These are phyloP conservation scores for Saxophila tyrrhenica DNA, from an alignment of 495 filamentous ascomycete genomes.

Conservation along the genomic window DNA sequence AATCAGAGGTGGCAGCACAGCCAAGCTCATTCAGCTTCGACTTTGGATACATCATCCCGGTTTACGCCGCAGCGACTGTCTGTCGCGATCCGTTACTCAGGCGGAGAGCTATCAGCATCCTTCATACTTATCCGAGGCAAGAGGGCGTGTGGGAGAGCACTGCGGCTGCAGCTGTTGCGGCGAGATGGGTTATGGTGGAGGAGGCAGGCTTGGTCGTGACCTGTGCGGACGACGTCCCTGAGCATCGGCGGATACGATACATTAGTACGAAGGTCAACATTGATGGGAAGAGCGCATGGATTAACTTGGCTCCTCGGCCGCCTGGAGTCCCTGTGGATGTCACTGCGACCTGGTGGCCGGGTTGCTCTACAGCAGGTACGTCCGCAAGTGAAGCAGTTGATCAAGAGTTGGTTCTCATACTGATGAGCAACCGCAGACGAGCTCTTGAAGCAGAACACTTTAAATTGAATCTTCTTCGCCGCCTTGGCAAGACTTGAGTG, in stretches of 20 bases:
- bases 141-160: constrained; percentile 57
- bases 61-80: constrained; percentile 47
- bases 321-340: neutral
- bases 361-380: neutral
- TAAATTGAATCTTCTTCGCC: too few species aligned
- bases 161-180: constrained; percentile 41
- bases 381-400: too few species aligned
- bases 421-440: too few species aligned
- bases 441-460: too few species aligned
- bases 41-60: constrained; percentile 41
- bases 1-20: neutral
- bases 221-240: constrained; percentile 7
- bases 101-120: constrained; percentile 43
- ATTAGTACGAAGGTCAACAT: neutral
- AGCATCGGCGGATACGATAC: neutral
- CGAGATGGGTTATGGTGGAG: constrained; percentile 46
- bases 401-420: too few species aligned
- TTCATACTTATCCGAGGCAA: constrained; percentile 41
- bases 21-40: constrained; percentile 29
- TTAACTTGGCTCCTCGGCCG: neutral
- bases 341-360: neutral
- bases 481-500: too few species aligned
- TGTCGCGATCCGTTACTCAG: constrained; percentile 47
- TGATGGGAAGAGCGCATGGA: neutral
- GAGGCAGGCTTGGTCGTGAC: constrained; percentile 35